Evolutionary conservation across 163 green algal species (phyloP).

Genomic region (Volvox carteri): DNA sequence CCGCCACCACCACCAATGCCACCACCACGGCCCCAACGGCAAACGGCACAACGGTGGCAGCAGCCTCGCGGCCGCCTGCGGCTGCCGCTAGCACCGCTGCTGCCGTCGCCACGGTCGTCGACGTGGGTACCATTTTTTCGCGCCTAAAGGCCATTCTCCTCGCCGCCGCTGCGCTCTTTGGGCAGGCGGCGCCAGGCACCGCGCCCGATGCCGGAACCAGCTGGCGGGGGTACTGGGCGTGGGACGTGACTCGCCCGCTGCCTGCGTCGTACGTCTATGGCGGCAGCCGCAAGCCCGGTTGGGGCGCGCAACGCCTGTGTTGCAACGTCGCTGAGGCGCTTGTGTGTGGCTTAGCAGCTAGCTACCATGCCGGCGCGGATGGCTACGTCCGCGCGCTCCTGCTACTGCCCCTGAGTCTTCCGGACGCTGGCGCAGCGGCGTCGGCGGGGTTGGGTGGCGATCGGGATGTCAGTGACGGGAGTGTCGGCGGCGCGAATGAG

Average conservation of each 20-base stretch:
- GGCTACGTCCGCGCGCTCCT: constrained; percentile 61
- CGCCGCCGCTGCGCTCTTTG: constrained; percentile 42
- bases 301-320: constrained; percentile 60
- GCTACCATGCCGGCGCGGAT: constrained; percentile 53
- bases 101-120: background rate
- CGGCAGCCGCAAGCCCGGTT: background rate
- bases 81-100: background rate
- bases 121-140: constrained; percentile 43
- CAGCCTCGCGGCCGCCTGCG: background rate
- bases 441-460: background rate
- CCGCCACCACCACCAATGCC: background rate
- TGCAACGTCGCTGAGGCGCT: constrained; percentile 66
- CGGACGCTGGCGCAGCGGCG: background rate
- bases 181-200: background rate
- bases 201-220: background rate
- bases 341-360: constrained; percentile 59
- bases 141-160: constrained; percentile 50
- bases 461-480: background rate
- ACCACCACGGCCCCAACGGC: background rate
- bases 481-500: constrained; percentile 21
- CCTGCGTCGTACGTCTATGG: background rate
- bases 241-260: constrained; percentile 67
- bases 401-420: constrained; percentile 61
- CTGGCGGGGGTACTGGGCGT: constrained; percentile 55
- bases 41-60: background rate